Conservation (phyloP, 257 asterid genomes). For the Jacaranda mimosifolia region DNA sequence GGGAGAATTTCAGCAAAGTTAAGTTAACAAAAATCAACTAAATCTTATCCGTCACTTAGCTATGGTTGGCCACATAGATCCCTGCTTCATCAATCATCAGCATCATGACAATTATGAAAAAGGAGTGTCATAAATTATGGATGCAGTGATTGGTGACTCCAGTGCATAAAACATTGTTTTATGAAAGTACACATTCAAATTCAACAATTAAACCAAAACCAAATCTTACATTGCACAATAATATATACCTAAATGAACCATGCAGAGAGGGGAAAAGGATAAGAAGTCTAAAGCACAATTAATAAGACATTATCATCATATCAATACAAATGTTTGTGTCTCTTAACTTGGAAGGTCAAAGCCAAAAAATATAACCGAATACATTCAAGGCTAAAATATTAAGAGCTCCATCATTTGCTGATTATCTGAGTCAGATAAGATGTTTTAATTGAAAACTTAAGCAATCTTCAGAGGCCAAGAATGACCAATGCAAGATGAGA, state of each 20-base stretch:
- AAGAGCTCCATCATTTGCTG: neutral
- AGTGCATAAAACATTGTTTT: too few species aligned
- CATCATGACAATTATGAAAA: neutral
- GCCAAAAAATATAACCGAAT: neutral
- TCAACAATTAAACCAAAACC: neutral
- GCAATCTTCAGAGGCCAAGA: constrained; percentile 1
- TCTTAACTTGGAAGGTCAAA: neutral
- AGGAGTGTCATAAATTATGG: constrained; percentile 12
- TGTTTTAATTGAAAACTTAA: neutral
- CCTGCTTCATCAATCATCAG: neutral
- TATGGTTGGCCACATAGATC: neutral
- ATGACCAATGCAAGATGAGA: neutral
- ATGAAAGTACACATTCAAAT: too few species aligned
- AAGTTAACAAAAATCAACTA: neutral
- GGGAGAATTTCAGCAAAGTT: neutral
- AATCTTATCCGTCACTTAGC: neutral
- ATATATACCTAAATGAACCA: neutral
- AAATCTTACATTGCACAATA: neutral
- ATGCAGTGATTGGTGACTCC: too few species aligned
- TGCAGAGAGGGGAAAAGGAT: neutral
- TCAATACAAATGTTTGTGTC: too few species aligned
- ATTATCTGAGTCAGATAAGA: neutral
- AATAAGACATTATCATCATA: neutral
- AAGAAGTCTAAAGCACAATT: neutral
- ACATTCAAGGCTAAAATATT: neutral